Base-by-base conservation (phyloP, 2,329 filamentous ascomycete species). In the Rhytidhysteron rufulum region DNA sequence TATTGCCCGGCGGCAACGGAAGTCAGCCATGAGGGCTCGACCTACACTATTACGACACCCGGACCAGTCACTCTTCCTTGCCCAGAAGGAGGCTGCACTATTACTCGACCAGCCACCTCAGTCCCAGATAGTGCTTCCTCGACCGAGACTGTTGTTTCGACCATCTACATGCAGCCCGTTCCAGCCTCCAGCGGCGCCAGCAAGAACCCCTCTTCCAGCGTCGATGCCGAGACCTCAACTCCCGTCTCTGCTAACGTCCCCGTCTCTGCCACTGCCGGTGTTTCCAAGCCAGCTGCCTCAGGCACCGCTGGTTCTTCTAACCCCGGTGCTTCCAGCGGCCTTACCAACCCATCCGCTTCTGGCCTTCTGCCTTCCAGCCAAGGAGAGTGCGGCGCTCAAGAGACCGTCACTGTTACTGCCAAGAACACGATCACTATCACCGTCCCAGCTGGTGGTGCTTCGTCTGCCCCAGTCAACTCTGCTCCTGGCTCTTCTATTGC, bases 361-460 rank as follows among this genome's bases (percentile, higher is more conserved):
- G n/a, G n/a, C n/a, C n/a, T n/a, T n/a, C n/a, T n/a, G n/a, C n/a
- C n/a, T n/a, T n/a, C n/a, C n/a, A n/a, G n/a, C n/a, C n/a, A n/a
- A n/a, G n/a, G n/a, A n/a, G n/a, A n/a, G n/a, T n/a, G n/a, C n/a
- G n/a, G n/a, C n/a, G n/a, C n/a, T n/a, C 30, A 30, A 22, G 36
- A 40, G 33, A 55, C 48, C 44, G 41, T 45, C 34, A 47, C 45
- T 32, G 48, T 58, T 19, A 62, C 59, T 16, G 51, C 55, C 32
- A 64, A 56, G 25, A 53, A 48, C 38, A 53, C 51, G 15, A 50
- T 61, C 20, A 56, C 60, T 31, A 49, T 60, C 32, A 62, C 58
- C 16, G 49, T 57, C 36, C 52, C 52, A 39, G 47, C 45, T 22
- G 39, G 36, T 25, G 29, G 22, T 24, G 29, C 7, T 29, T 24